Evolutionary conservation across 176 grass and related monocot species (phyloP), one percentile per base, ranked within the genome.

Genomic region (Oryza glaberrima): DNA sequence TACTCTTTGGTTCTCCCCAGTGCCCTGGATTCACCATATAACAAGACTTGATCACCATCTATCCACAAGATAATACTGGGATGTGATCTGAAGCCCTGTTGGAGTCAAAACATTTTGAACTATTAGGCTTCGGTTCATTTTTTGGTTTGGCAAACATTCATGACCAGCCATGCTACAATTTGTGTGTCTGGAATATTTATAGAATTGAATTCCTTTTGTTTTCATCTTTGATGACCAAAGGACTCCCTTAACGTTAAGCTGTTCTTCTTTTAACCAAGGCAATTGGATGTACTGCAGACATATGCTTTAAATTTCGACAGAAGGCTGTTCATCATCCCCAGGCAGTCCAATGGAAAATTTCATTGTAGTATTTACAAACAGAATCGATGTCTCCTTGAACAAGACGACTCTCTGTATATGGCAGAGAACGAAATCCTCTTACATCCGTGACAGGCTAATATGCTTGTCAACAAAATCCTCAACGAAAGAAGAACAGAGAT

Each of bases 371-470:
- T 67, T 69, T 79, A 84, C 76, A 84, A 2, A 78, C 67, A 16
- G 30, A 84, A 84, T 46, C 77, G 35, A 58, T 81, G 32, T 20
- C 14, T 58, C 51, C 34, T 3, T 46, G 80, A 77, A 30, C 65
- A 72, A 47, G 14, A 56, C 25, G 82, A 38, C 79, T 81, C 79
- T 81, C 77, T 75, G 71, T 63, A 49, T 41, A 65, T 19, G 1
- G 17, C 71, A 77, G 70, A 81, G 52, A 81, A 67, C 25, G 60
- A 72, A 91, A 75, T 5, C 44, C 71, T 87, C 76, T 70, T 72
- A 72, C 81, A 88, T 66, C 45, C 81, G 52, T 32, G 76, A 76
- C 81, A 84, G 19, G 85, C 85, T 65, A 91, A 84, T 91, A 91
- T 2, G 23, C 85, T 2, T 20, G 70, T 75, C 70, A 84, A 84